These are phyloP conservation scores for Fusarium newnesense DNA, from an alignment of 2,329 filamentous ascomycete species.

Conservation along the genomic window DNA sequence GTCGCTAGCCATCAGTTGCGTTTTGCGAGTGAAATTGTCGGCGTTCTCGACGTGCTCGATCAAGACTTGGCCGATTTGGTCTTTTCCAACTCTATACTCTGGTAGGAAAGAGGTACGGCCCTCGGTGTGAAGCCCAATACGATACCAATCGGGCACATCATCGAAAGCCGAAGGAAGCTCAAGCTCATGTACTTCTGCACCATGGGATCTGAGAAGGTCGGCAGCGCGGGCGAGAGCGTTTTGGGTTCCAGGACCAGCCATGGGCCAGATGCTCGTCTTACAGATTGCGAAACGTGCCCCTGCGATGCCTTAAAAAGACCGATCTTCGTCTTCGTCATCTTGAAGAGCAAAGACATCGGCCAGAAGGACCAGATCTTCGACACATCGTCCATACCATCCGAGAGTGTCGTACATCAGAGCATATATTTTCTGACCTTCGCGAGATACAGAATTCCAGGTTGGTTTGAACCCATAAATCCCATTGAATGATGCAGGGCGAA, in stretches of 20 bases:
- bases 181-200: constrained; percentile 67
- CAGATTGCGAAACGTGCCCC: constrained; percentile 66
- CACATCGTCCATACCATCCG: constrained; percentile 67
- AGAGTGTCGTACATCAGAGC: constrained; percentile 70
- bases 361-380: constrained; percentile 69
- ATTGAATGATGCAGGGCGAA: constrained; percentile 73
- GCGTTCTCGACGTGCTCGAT: constrained; percentile 64
- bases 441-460: constrained; percentile 71
- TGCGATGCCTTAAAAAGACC: constrained; percentile 51
- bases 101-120: constrained; percentile 64
- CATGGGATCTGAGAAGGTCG: constrained; percentile 55
- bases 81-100: constrained; percentile 62
- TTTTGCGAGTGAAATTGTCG: constrained; percentile 55
- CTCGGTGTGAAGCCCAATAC: constrained; percentile 62
- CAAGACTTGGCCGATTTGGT: constrained; percentile 59
- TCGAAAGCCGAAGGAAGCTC: constrained; percentile 62
- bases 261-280: constrained; percentile 64
- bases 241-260: constrained; percentile 58
- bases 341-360: constrained; percentile 63
- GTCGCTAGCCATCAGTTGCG: constrained; percentile 65
- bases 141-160: constrained; percentile 63
- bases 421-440: constrained; percentile 71
- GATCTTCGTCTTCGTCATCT: constrained; percentile 57
- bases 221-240: constrained; percentile 56
- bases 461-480: constrained; percentile 75